phyloP scores from a whole-genome alignment of 176 grass and related monocot genomes.

The Luzula sylvatica region DNA sequence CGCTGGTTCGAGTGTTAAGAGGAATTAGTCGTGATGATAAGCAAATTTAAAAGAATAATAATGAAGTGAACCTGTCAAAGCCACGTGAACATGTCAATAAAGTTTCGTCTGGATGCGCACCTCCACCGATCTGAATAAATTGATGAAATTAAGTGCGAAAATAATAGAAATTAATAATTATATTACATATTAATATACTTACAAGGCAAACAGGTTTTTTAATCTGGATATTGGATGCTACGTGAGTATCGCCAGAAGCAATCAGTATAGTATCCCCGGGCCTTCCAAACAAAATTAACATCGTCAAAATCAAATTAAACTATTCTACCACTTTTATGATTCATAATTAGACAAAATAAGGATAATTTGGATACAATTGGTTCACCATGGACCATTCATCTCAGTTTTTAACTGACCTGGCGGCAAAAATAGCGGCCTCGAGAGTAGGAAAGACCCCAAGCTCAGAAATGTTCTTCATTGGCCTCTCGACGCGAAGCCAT shows the following conservation, averaged over 20 bases:
- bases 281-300: constrained; percentile 39
- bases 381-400: not conserved
- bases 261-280: constrained; percentile 96
- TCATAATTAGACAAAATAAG: too few species aligned
- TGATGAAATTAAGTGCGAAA: constrained; percentile 7
- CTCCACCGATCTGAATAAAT: constrained; percentile 74
- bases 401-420: constrained; percentile 64
- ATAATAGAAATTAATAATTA: constrained; percentile 14
- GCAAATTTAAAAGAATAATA: not conserved
- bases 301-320: constrained; percentile 5
- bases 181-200: constrained; percentile 37
- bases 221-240: constrained; percentile 81
- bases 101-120: constrained; percentile 80
- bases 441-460: constrained; percentile 75
- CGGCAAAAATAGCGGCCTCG: constrained; percentile 74
- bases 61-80: constrained; percentile 69
- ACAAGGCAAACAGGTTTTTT: constrained; percentile 96
- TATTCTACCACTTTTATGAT: not conserved
- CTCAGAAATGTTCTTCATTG: constrained; percentile 47
- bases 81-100: constrained; percentile 80
- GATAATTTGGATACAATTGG: too few species aligned
- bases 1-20: constrained; percentile 27
- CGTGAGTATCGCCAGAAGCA: constrained; percentile 50
- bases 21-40: not conserved
- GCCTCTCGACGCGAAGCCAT: constrained; percentile 87